These are phyloP conservation scores for Tetracladium setigerum DNA, from an alignment of 495 filamentous ascomycete genomes.

Conservation along the genomic window DNA sequence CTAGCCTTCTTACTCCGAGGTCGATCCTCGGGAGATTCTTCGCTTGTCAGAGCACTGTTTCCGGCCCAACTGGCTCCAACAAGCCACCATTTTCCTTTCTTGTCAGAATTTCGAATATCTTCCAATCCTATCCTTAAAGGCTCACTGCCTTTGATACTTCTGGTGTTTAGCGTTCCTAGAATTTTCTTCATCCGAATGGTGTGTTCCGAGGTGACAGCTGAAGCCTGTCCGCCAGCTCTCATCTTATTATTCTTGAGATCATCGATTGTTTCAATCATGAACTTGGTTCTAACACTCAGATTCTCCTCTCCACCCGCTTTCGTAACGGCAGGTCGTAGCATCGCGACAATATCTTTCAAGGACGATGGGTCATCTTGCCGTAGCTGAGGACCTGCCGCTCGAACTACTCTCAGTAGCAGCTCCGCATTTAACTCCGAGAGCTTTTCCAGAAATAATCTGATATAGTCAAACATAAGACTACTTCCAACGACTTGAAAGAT, in stretches of 20 bases:
- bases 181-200: constrained; percentile 78
- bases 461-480: constrained; percentile 81
- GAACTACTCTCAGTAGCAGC: constrained; percentile 75
- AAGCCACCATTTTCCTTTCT: constrained; percentile 97
- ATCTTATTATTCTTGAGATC: constrained; percentile 90
- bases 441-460: constrained; percentile 64
- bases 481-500: constrained; percentile 82
- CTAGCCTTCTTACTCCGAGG: constrained; percentile 16
- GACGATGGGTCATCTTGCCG: constrained; percentile 85
- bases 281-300: constrained; percentile 83
- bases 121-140: constrained; percentile 72
- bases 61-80: constrained; percentile 82
- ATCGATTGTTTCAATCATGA: constrained; percentile 96
- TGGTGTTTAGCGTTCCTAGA: constrained; percentile 63
- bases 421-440: constrained; percentile 90
- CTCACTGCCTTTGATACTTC: constrained; percentile 63
- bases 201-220: constrained; percentile 63
- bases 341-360: constrained; percentile 82
- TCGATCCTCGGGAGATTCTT: constrained; percentile 14
- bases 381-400: constrained; percentile 71
- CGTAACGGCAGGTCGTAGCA: constrained; percentile 64
- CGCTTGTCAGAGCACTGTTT: constrained; percentile 24
- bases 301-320: constrained; percentile 53
- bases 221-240: constrained; percentile 59
- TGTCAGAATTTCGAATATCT: constrained; percentile 74